Percentiles rank a stretch among this genome's conserved stretches.
Conservation (phyloP, 371 early-diverging fungal species). For the Chytridium lagenaria region DNA sequence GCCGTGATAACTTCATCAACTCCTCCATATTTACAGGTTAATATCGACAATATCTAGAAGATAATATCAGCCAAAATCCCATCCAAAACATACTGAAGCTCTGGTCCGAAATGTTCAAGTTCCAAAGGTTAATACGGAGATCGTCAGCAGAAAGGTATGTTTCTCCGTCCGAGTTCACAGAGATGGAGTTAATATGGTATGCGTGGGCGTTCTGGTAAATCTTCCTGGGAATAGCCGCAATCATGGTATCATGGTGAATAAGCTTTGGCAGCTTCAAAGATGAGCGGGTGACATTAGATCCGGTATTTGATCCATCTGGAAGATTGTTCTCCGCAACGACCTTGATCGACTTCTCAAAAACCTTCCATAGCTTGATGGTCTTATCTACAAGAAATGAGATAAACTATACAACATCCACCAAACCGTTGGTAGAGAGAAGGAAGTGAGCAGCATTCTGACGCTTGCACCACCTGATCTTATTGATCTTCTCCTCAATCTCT, state of each 20-base stretch:
- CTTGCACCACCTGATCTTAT: slow-evolving; percentile 97
- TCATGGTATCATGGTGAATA: slow-evolving; percentile 91
- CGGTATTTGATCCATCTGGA: slow-evolving; percentile 58
- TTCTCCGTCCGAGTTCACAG: slow-evolving; percentile 96
- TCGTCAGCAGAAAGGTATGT: slow-evolving; percentile 98
- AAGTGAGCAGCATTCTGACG: slow-evolving; percentile 95
- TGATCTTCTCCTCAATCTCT: slow-evolving; percentile 99
- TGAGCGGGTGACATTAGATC: slow-evolving; percentile 50
- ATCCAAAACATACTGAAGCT: slow-evolving; percentile 83
- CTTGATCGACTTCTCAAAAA: slow-evolving; percentile 95
- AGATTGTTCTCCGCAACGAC: slow-evolving; percentile 89
- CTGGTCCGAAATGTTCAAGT: slow-evolving; percentile 93
- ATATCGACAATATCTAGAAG: slow-evolving; percentile 96
- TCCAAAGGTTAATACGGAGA: slow-evolving; percentile 98
- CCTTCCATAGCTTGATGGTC: slow-evolving; percentile 99
- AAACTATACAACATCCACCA: background rate
- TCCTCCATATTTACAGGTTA: slow-evolving; percentile 99
- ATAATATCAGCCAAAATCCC: background rate
- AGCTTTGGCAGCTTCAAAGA: slow-evolving; percentile 82
- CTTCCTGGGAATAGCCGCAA: slow-evolving; percentile 92
- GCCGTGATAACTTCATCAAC: slow-evolving; percentile 98
- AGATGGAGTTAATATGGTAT: slow-evolving; percentile 99
- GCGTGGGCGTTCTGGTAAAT: slow-evolving; percentile 98
- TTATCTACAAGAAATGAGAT: slow-evolving; percentile 74
- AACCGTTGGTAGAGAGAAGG: slow-evolving; percentile 96